phyloP scores from a whole-genome alignment of 164 flowering plant genomes.

The Magnolia kwangsiensis region DNA sequence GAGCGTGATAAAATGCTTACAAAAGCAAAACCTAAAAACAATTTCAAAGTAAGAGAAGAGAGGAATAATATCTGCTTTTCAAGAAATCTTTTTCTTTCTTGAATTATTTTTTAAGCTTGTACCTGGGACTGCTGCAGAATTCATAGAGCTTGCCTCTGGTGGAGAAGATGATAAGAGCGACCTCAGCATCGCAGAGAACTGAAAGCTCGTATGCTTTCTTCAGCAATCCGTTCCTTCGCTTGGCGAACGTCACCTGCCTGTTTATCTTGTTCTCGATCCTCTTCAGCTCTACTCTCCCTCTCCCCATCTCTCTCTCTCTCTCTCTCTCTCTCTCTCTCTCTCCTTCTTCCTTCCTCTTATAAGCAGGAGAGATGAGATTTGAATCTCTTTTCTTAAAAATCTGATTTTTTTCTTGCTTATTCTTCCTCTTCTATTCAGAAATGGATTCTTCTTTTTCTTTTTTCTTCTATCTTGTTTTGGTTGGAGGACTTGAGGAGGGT shows the following conservation, averaged over 20 bases:
- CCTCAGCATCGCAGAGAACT: constrained; percentile 17
- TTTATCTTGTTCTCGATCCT: constrained; percentile 23
- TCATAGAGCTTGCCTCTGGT: constrained; percentile 19
- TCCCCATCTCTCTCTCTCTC: constrained; percentile 6
- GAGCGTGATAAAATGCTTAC: neutral
- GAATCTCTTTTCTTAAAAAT: neutral
- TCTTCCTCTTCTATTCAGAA: neutral
- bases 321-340: neutral
- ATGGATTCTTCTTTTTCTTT: neutral
- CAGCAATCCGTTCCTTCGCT: constrained; percentile 14
- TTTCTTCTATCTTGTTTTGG: neutral
- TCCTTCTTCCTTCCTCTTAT: neutral
- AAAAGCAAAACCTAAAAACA: neutral
- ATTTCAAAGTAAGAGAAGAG: neutral
- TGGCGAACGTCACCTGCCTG: constrained; percentile 14
- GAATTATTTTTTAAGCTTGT: neutral
- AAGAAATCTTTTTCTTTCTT: too few species aligned
- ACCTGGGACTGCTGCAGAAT: constrained; percentile 17
- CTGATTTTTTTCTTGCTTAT: neutral
- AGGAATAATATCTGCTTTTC: neutral
- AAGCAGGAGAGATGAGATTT: neutral
- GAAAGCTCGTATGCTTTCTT: constrained; percentile 20
- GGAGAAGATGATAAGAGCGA: constrained; percentile 23
- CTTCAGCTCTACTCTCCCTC: constrained; percentile 23
- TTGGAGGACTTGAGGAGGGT: neutral